Base-by-base conservation (phyloP, 2,329 filamentous ascomycete genomes). In the Penicillium sp. region DNA sequence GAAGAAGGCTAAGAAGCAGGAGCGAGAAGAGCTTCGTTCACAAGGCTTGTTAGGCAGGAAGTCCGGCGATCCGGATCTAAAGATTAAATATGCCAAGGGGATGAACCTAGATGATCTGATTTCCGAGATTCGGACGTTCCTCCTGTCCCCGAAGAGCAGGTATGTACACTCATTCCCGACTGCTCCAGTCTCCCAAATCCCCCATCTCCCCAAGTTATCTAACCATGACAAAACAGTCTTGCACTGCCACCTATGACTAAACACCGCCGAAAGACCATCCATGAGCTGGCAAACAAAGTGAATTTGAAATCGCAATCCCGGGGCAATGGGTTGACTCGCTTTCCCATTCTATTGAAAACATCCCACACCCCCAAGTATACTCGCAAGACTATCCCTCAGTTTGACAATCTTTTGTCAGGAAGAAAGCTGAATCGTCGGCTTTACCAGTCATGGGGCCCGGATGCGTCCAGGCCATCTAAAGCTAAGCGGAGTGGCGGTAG, bases 231-330 rank as follows among this genome's bases (percentile, higher is more conserved):
- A 37, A 48, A 29, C 62, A 92, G 90, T 46, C 80, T 95, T 6
- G 79, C 86, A 4, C 80, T 98, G 25, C 91, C 93, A 3, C 91
- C 93, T 0, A 96, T 98, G 87, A 87, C 91, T 55, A 91, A 92
- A 60, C 77, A 83, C 45, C 84, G 88, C 39, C 88, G 95, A 50
- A 93, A 91, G 71, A 78, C 87, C 6, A 82, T 98, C 19, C 95
- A 99, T 72, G 85, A 91, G 58, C 75, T 96, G 39, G 92, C 91
- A 13, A 85, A 85, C 66, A 83, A 83, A 37, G 85, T 97, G 70
- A 87, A 86, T 16, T 78, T 98, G 58, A 93, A 89, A 62, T 96
- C 93, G 3, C 91, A 93, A 69, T 97, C 93, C 0, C 83, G 85
- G 21, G 93, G 93, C 2, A 83, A 83, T 50, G 92, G 88, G 8